phyloP scores from a whole-genome alignment of 2,329 filamentous ascomycete genomes.

The Fusarium sp. region DNA sequence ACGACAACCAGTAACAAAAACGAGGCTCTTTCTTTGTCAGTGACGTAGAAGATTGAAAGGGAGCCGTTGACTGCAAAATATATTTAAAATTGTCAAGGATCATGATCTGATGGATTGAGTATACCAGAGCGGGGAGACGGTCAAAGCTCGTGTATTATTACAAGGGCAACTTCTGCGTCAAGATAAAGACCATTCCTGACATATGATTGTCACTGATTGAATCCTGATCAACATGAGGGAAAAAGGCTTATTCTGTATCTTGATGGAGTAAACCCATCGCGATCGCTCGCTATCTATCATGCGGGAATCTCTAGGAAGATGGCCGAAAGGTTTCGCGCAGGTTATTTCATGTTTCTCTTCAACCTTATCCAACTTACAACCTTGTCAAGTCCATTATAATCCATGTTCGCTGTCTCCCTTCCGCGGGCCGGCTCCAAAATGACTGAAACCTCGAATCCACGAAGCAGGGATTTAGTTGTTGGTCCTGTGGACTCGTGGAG shows the following conservation, averaged over 20 bases:
- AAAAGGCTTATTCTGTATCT: not conserved
- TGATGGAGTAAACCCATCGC: constrained; percentile 5
- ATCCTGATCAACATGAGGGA: not conserved
- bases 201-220: constrained; percentile 13
- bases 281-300: not conserved
- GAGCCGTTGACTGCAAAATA: constrained; percentile 11
- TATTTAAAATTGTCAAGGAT: constrained; percentile 37
- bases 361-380: constrained; percentile 20
- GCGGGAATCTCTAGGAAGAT: not conserved
- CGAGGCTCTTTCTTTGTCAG: not conserved
- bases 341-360: constrained; percentile 2
- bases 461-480: constrained; percentile 15
- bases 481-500: constrained; percentile 18
- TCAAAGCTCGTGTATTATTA: constrained; percentile 10
- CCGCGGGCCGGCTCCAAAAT: constrained; percentile 27
- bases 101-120: constrained; percentile 35
- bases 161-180: constrained; percentile 16
- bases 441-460: constrained; percentile 31
- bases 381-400: constrained; percentile 8
- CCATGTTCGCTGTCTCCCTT: constrained; percentile 32
- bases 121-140: constrained; percentile 24
- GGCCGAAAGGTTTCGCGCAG: constrained; percentile 6
- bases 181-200: constrained; percentile 25
- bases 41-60: constrained; percentile 29
- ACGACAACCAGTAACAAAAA: constrained; percentile 10